Evolutionary conservation across 2,329 filamentous ascomycete species (phyloP).

Genomic region (Paecilomyces niveus): DNA sequence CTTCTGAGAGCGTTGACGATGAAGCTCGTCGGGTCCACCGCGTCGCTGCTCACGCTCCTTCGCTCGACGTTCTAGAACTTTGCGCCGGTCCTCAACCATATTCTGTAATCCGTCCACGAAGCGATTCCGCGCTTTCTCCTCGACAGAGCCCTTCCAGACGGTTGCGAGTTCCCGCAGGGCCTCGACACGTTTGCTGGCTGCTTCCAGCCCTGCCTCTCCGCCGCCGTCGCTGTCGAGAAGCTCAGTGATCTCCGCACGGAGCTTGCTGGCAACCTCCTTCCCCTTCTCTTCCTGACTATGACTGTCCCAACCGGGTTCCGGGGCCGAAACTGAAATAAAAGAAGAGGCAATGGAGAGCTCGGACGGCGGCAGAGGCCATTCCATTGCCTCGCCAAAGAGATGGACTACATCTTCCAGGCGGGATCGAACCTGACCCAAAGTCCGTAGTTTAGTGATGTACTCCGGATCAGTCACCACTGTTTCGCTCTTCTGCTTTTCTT

Average conservation of each 20-base stretch:
- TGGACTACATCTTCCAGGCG: slow-evolving; percentile 87
- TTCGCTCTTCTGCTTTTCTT: neutral
- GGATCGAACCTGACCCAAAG: slow-evolving; percentile 69
- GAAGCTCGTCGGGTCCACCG: slow-evolving; percentile 27
- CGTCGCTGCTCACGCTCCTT: slow-evolving; percentile 32
- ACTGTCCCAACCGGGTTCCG: slow-evolving; percentile 60
- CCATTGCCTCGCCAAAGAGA: slow-evolving; percentile 90
- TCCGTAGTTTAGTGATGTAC: slow-evolving; percentile 73
- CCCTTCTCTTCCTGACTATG: slow-evolving; percentile 79
- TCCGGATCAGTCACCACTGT: slow-evolving; percentile 44
- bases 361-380: slow-evolving; percentile 85
- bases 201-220: slow-evolving; percentile 56
- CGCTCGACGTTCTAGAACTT: slow-evolving; percentile 35
- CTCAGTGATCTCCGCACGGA: slow-evolving; percentile 60
- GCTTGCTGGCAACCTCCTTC: slow-evolving; percentile 64
- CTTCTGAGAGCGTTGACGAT: slow-evolving; percentile 9
- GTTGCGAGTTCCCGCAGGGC: slow-evolving; percentile 65
- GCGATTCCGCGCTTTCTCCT: slow-evolving; percentile 75
- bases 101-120: slow-evolving; percentile 77
- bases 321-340: slow-evolving; percentile 83
- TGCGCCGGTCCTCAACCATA: slow-evolving; percentile 69
- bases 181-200: slow-evolving; percentile 66
- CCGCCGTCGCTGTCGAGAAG: slow-evolving; percentile 56
- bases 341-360: slow-evolving; percentile 77
- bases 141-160: slow-evolving; percentile 95